Percentiles rank a stretch among this genome's conserved stretches.
phyloP scores from a whole-genome alignment of 805 yeast species.

The Henningerozyma blattae region DNA sequence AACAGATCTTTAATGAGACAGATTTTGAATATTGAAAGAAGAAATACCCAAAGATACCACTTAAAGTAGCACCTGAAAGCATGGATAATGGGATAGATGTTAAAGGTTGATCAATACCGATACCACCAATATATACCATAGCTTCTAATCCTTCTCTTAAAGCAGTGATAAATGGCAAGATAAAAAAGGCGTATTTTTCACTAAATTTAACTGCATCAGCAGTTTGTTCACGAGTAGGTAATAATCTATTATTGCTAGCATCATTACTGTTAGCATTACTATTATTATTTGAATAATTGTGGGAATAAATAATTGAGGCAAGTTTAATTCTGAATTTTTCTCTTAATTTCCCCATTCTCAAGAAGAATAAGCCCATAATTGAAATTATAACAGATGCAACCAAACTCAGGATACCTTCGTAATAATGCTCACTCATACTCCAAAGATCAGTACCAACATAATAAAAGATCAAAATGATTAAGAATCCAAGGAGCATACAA shows the following conservation, averaged over 20 bases:
- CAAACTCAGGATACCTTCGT: slow-evolving; percentile 79
- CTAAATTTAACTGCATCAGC: slow-evolving; percentile 25
- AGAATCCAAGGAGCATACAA: slow-evolving; percentile 62
- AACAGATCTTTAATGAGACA: slow-evolving; percentile 60
- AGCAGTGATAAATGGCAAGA: slow-evolving; percentile 76
- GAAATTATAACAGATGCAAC: slow-evolving; percentile 72
- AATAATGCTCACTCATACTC: slow-evolving; percentile 77
- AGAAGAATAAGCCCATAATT: slow-evolving; percentile 73
- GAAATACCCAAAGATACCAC: slow-evolving; percentile 49
- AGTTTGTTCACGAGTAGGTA: slow-evolving; percentile 1
- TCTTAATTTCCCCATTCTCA: slow-evolving; percentile 70
- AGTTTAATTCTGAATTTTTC: slow-evolving; percentile 67
- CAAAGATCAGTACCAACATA: slow-evolving; percentile 73
- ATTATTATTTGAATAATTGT: slow-evolving; percentile 6
- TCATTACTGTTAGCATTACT: too few species aligned
- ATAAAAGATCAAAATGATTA: slow-evolving; percentile 61
- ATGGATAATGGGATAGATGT: slow-evolving; percentile 55
- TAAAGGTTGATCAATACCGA: slow-evolving; percentile 61
- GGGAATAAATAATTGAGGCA: slow-evolving; percentile 30
- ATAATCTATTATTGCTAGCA: slow-evolving; percentile 9
- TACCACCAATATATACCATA: slow-evolving; percentile 83
- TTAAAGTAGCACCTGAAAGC: slow-evolving; percentile 43
- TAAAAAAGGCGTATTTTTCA: slow-evolving; percentile 56
- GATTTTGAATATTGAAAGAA: slow-evolving; percentile 74
- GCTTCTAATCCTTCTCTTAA: slow-evolving; percentile 88